Percentiles rank a stretch among this genome's conserved stretches.
Evolutionary conservation across 1,139 yeast species (phyloP).

Genomic region (Saccharomyces hybrid): DNA sequence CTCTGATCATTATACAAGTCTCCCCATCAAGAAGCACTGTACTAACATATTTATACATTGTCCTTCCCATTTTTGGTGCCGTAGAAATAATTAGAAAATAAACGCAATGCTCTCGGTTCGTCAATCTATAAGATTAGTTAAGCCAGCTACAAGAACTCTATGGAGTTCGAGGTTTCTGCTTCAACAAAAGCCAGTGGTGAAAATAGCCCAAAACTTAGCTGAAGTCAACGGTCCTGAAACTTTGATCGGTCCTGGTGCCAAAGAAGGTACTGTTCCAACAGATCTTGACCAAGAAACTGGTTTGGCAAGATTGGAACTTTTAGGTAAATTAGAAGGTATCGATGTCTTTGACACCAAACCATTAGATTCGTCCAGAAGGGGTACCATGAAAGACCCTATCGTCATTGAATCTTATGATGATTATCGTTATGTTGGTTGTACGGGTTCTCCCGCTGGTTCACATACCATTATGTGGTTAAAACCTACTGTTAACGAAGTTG

Average conservation of each 20-base stretch:
- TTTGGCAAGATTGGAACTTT: slow-evolving; percentile 90
- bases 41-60: too few species aligned
- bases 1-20: too few species aligned
- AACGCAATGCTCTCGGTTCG: slow-evolving; percentile 22
- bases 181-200: slow-evolving; percentile 33
- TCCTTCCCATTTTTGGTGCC: too few species aligned
- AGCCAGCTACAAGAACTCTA: slow-evolving; percentile 27
- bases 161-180: slow-evolving; percentile 20
- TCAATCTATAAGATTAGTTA: slow-evolving; percentile 21
- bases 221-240: slow-evolving; percentile 78
- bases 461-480: slow-evolving; percentile 91
- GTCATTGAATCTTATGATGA: slow-evolving; percentile 85
- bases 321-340: slow-evolving; percentile 93
- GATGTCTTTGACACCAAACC: slow-evolving; percentile 91
- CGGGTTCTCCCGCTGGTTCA: slow-evolving; percentile 89
- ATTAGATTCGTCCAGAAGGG: slow-evolving; percentile 78
- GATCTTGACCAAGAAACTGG: slow-evolving; percentile 97
- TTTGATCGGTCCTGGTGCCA: slow-evolving; percentile 86
- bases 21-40: too few species aligned
- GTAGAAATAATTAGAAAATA: too few species aligned
- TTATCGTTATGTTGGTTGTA: slow-evolving; percentile 94
- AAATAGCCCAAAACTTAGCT: slow-evolving; percentile 60
- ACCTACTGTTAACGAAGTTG: slow-evolving; percentile 74
- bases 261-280: slow-evolving; percentile 76
- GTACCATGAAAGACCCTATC: slow-evolving; percentile 84